Base-by-base conservation (phyloP, 495 filamentous ascomycete genomes). In the Usnea hakonensis region DNA sequence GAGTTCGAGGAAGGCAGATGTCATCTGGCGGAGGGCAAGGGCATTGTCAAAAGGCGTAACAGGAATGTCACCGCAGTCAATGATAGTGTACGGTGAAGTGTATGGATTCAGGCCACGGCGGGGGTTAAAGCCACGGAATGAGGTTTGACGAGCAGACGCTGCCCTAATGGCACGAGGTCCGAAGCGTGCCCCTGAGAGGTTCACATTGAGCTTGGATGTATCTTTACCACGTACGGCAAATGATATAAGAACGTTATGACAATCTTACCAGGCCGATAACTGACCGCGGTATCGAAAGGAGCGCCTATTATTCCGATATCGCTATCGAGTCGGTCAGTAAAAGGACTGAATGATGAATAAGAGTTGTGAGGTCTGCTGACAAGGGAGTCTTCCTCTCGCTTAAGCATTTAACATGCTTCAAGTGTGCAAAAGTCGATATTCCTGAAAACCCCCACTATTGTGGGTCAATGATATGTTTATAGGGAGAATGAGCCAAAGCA, bases 61-160 rank as follows among this genome's bases (percentile, higher is more conserved):
- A n/a, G 89, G 89, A 66, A 91, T 89, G 70, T 93, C 89, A 35
- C 89, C 89, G n/a, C 64, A 92, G 76, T 92, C 89, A 58, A 90
- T 77, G 62, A 93, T 82, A 23, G 76, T 83, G 4, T 87, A 87
- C 84, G 86, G 90, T 48, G 80, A 87, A 40, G 73, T 71, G 72
- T 90, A 91, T 1, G 89, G 90, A 72, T 94, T 94, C 44, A 93
- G 81, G 17, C 79, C 80, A 0, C 88, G 88, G 11, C 88, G 85
- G 2, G 86, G 82, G 72, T 94, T 94, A 80, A 86, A 94, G 72
- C 84, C 84, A 21, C 88, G 84, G 60, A 86, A 86, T 19, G 83
- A 75, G 44, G 85, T 86, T 71, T 92, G 88, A 37, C 89, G 80
- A 10, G 85, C 82, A 33, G 86, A 89, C 52, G 87, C 90, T 43